These are phyloP conservation scores for Dryas integrifolia DNA, from an alignment of 331 rosid species.

Conservation along the genomic window DNA sequence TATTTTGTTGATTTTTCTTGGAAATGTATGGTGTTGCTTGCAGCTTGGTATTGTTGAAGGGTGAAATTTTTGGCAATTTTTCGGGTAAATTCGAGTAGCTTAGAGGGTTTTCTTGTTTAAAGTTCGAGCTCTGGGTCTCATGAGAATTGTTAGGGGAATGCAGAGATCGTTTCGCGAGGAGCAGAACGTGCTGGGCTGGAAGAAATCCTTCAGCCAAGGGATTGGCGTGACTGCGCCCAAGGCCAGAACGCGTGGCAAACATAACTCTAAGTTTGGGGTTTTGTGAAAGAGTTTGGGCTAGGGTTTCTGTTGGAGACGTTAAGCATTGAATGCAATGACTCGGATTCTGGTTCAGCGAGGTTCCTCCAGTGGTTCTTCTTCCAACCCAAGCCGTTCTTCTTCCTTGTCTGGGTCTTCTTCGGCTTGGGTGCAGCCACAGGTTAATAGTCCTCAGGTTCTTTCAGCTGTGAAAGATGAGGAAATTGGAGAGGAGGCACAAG, in stretches of 20 bases:
- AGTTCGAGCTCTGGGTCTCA: conserved; percentile 86
- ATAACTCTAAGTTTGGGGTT: conserved; percentile 34
- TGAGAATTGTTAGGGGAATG: conserved; percentile 99
- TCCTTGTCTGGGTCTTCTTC: conserved; percentile 48
- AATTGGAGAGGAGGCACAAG: conserved; percentile 45
- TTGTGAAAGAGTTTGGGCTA: conserved; percentile 14
- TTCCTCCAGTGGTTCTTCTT: conserved; percentile 60
- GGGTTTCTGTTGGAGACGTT: conserved; percentile 23
- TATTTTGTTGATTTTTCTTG: conserved; percentile 24
- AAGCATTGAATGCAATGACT: conserved; percentile 48
- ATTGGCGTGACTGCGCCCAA: conserved; percentile 78
- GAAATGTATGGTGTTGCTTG: conserved; percentile 33
- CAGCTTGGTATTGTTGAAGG: conserved; percentile 37
- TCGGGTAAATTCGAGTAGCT: conserved; percentile 45
- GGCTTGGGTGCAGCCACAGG: conserved; percentile 47
- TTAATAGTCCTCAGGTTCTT: conserved; percentile 31
- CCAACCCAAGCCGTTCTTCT: conserved; percentile 58
- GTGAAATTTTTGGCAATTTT: conserved; percentile 24
- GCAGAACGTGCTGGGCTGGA: conserved; percentile 56
- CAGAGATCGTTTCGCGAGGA: conserved; percentile 87
- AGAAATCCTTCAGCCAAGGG: conserved; percentile 64
- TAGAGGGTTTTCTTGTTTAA: conserved; percentile 63
- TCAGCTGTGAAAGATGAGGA: conserved; percentile 58
- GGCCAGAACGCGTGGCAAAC: conserved; percentile 90
- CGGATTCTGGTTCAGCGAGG: conserved; percentile 74